Base-by-base conservation (phyloP, 495 filamentous ascomycete species). In the Penicillium chermesinum region DNA sequence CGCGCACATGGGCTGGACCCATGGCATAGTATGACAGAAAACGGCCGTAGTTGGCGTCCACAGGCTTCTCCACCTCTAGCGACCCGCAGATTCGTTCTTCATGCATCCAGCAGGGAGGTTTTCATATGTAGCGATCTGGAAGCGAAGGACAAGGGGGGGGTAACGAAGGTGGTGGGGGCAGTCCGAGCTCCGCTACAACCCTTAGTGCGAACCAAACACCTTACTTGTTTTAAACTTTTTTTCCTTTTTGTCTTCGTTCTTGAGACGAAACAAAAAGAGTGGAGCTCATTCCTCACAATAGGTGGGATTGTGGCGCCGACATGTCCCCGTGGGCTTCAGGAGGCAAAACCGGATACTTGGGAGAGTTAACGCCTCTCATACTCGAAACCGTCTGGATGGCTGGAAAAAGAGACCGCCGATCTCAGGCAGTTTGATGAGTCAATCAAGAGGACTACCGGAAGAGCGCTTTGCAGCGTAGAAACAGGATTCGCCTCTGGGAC, bases 1-100 rank as follows among this genome's bases (percentile, higher is more conserved):
- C 27, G 34, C 37, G 41, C 33, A 41, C 45, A 44, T 48, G 50
- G 47, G 27, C 39, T 51, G 25, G 44, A 48, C 42, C 52, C 55
- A 40, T n/a, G n/a, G n/a, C 48, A 46, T 46, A 51, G 52, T 59
- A 46, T 61, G 58, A 55, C 55, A 54, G 50, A 48, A 53, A 59
- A 62, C 58, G 52, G 58, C 36, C 36, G 33, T 41, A 10, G 21
- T 34, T 16, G 18, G 42, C 18, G 27, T 33, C 42, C 27, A 5
- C 25, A 4, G 25, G 10, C 5, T 5, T 30, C 4, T 30, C 25
- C 25, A 30, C 25, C 25, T 4, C 5, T 5, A 30, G 25, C 4
- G 10, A 30, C 25, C 5, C 25, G 5, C 25, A 30, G 10, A 10
- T 30, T 5, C 25, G 5, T 30, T 10, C 25, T 30, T 30, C 5